phyloP scores from a whole-genome alignment of 2,329 filamentous ascomycete genomes.

The Pseudogymnoascus sp. region DNA sequence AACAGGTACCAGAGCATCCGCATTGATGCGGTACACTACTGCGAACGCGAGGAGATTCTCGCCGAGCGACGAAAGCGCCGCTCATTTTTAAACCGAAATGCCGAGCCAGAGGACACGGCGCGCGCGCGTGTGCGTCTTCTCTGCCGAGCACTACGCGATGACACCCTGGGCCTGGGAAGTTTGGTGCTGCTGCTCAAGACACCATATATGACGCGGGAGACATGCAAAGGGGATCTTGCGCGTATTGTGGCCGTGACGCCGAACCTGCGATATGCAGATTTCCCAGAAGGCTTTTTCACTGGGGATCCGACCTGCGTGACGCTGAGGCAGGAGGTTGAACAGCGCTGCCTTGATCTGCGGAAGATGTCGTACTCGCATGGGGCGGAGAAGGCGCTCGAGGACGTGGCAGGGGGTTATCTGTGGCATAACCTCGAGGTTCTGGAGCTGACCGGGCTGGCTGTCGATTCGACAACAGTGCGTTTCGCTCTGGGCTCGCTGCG shows the following conservation, averaged over 20 bases:
- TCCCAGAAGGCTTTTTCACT: slow-evolving; percentile 79
- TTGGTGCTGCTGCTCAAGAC: slow-evolving; percentile 76
- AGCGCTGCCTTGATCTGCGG: slow-evolving; percentile 71
- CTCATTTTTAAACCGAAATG: slow-evolving; percentile 67
- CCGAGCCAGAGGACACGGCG: slow-evolving; percentile 72
- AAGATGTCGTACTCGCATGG: slow-evolving; percentile 83
- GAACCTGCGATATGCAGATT: slow-evolving; percentile 80
- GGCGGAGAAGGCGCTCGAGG: slow-evolving; percentile 68
- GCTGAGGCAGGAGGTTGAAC: slow-evolving; percentile 76
- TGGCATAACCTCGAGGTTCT: slow-evolving; percentile 69
- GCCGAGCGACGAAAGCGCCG: slow-evolving; percentile 70
- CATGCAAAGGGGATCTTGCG: slow-evolving; percentile 74
- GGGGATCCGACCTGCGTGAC: slow-evolving; percentile 71
- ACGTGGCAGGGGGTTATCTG: slow-evolving; percentile 54
- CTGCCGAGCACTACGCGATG: slow-evolving; percentile 73
- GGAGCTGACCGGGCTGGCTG: slow-evolving; percentile 59
- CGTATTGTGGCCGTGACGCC: slow-evolving; percentile 78
- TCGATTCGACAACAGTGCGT: slow-evolving; percentile 65
- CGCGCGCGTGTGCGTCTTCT: slow-evolving; percentile 69
- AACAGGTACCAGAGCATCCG: slow-evolving; percentile 78
- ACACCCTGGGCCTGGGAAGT: slow-evolving; percentile 56
- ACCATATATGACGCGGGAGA: slow-evolving; percentile 87
- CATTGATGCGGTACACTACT: slow-evolving; percentile 93
- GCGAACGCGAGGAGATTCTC: slow-evolving; percentile 74
- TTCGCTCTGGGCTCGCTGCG: slow-evolving; percentile 62